Percentiles rank a stretch among this genome's conserved stretches.
phyloP scores from a whole-genome alignment of 148 eudicot species.

The Vaccinium corymbosum region DNA sequence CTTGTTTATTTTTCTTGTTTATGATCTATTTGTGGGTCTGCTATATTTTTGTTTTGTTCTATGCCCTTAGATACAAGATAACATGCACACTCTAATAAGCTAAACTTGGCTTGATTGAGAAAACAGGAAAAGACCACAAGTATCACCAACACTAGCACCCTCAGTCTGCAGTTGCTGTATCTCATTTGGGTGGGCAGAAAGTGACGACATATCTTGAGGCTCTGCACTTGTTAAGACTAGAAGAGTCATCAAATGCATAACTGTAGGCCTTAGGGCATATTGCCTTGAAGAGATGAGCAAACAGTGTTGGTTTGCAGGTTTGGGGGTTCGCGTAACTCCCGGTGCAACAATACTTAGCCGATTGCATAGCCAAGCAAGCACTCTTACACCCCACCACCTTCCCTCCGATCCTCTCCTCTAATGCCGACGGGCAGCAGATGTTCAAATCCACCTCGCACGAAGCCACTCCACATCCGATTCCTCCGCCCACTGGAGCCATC shows the following conservation, averaged over 20 bases:
- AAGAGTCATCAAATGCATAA: slow-evolving; percentile 77
- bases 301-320: slow-evolving; percentile 72
- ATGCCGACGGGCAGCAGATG: slow-evolving; percentile 71
- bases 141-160: background rate
- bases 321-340: slow-evolving; percentile 60
- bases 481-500: slow-evolving; percentile 75
- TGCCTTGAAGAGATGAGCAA: slow-evolving; percentile 68
- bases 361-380: slow-evolving; percentile 73
- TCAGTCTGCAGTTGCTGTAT: background rate
- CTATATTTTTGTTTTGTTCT: too few species aligned
- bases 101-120: slow-evolving; percentile 1
- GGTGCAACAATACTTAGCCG: slow-evolving; percentile 73
- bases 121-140: background rate
- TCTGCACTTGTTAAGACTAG: slow-evolving; percentile 75
- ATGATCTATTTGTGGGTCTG: too few species aligned
- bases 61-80: too few species aligned
- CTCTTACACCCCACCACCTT: slow-evolving; percentile 81
- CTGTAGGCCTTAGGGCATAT: slow-evolving; percentile 85
- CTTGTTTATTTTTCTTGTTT: too few species aligned
- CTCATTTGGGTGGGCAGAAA: slow-evolving; percentile 70
- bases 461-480: slow-evolving; percentile 72
- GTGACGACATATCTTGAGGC: slow-evolving; percentile 74
- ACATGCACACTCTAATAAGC: slow-evolving; percentile 3
- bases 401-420: slow-evolving; percentile 51
- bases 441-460: slow-evolving; percentile 68